Base-by-base conservation (phyloP, 2,329 filamentous ascomycete species). In the Alternaria consortialis region DNA sequence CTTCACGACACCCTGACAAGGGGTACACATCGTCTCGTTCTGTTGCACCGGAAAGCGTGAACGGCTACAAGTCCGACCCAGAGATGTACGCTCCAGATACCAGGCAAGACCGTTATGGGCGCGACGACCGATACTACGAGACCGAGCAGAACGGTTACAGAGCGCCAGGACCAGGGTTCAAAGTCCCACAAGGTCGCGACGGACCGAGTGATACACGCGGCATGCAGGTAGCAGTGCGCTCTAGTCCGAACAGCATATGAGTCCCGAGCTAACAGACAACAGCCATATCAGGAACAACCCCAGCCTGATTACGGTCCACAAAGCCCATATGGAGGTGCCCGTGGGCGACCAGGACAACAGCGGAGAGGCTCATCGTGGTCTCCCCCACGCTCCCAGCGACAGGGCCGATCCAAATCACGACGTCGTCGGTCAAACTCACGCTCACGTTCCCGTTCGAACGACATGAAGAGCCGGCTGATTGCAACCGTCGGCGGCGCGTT, bases 401-500 rank as follows among this genome's bases (percentile, higher is more conserved):
- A 61, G n/a, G 61, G 62, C 6, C 60, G 65, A 39, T 39, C 27
- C 6, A 32, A 63, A 4, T 62, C 65, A 12, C 66, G 63, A 13
- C 63, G 64, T 31, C 59, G 58, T 20, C 63, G 63, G 15, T 59
- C 65, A 11, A 64, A 58, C n/a, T 74, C 73, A 3, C 65, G 62
- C 23, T 74, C 74, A 4, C 68, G 59, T 7, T 72, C 72, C 5
- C 63, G 53, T 12, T 73, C 74, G 6, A 62, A 63, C 11, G 67
- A 71, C 46, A 62, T 53, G 37, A 66, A 73, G 15, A 60, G 71
- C 29, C 70, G 72, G 12, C 60, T 72, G 11, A 60, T 69, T 8
- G 73, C 71, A 3, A 72, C 71, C 0, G 60, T 78, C 1, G 67
- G 75, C 31, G 77, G 77, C 2, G 76, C 75, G 11, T 51, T 79